Evolutionary conservation across 1,284 basidiomycete species (phyloP), one percentile per base, ranked within the genome.

Genomic region (Ustilago hordei): DNA sequence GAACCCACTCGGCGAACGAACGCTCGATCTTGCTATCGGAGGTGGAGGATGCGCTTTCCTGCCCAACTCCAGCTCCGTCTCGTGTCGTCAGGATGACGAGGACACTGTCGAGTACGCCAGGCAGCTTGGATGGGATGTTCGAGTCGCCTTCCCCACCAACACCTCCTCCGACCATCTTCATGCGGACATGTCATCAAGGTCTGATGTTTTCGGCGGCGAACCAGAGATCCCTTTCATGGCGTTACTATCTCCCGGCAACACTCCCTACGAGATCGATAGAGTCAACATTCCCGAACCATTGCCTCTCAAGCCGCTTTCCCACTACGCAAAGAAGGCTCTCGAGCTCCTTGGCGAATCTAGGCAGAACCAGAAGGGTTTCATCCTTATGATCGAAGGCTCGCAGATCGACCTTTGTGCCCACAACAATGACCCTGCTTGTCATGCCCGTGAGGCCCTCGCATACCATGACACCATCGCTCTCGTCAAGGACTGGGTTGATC

Each of bases 11-110:
- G 72, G 69, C 17, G 54, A 71, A 35, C 53, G 77, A 4, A 76
- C 74, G 15, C 55, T 87, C 2, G 86, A 87, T 62, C 62, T 87
- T 8, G 87, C 87, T 28, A 82, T 87, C 35, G 87, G 87, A 3
- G 87, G 87, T 1, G 87, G 87, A 1, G 78, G 74, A 12, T 86
- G 86, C 60, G 84, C 81, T 68, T 87, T 87, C 69, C 58, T 86
- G 17, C 86, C 86, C 35, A 83, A 81, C 8, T 64, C 82, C 0
- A 75, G 75, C 31, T 32, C 35, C 0, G 64, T 60, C 6, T 85
- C 84, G 1, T 87, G 86, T 60, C 65, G 87, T 13, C 78, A 69
- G 41, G 86, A 87, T 53, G 75, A 76, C 15, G 64, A 75, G 19
- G 86, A 87, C 58, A 61, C 87, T 11, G 64, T 87, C 0, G 43